Conservation (phyloP, 495 filamentous ascomycete genomes). For the Pseudoneurospora amorphoporcata region DNA sequence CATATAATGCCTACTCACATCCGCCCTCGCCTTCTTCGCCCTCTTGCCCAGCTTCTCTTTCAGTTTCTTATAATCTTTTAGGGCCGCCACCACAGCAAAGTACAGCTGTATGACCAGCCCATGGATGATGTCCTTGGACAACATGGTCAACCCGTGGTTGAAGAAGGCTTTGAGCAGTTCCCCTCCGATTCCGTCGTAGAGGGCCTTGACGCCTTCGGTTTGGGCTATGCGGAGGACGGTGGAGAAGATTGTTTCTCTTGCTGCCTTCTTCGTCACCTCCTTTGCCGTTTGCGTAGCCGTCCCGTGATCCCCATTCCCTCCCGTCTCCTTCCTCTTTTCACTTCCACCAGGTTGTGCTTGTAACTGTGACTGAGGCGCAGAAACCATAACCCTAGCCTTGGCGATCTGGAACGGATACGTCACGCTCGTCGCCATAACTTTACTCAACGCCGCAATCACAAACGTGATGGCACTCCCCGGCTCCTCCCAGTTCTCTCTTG, state of each 20-base stretch:
- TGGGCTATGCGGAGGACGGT: slow-evolving; percentile 53
- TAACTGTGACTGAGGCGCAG: slow-evolving; percentile 6
- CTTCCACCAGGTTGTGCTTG: too few relatives aligned
- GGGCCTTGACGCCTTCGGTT: slow-evolving; percentile 53
- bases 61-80: slow-evolving; percentile 15
- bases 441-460: slow-evolving; percentile 70
- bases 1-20: not conserved
- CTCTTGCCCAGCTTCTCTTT: slow-evolving; percentile 9
- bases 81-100: slow-evolving; percentile 32
- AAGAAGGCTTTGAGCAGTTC: slow-evolving; percentile 82
- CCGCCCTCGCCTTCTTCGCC: not conserved
- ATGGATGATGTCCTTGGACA: slow-evolving; percentile 77
- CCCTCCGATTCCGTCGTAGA: slow-evolving; percentile 69
- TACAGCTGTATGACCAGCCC: slow-evolving; percentile 61
- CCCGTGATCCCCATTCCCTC: slow-evolving; percentile 3
- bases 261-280: slow-evolving; percentile 1
- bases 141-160: slow-evolving; percentile 80
- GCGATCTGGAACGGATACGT: slow-evolving; percentile 85
- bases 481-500: slow-evolving; percentile 37
- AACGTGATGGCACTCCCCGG: slow-evolving; percentile 41
- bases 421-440: slow-evolving; percentile 64
- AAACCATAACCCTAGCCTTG: slow-evolving; percentile 62
- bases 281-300: not conserved
- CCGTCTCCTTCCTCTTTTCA: not conserved
- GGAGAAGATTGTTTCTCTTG: slow-evolving; percentile 46